Conservation (phyloP, 805 yeast genomes). For the Candida nitratophila region DNA sequence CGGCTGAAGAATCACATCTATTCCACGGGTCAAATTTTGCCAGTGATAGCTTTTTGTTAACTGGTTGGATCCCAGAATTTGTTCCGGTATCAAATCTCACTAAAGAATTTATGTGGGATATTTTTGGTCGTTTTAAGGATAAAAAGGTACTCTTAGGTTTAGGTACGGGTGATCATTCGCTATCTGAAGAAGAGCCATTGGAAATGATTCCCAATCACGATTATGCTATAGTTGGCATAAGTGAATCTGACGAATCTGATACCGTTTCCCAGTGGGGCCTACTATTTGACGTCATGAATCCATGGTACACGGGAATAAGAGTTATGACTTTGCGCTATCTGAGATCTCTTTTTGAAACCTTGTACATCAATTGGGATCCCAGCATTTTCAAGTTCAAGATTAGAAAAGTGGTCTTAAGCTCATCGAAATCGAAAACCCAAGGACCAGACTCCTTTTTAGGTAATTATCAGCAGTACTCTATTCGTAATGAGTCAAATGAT, state of each 20-base stretch:
- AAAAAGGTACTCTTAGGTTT: slow-evolving; percentile 47
- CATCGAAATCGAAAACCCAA: slow-evolving; percentile 1
- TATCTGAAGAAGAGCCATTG: too few relatives aligned
- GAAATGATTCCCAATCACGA: slow-evolving; percentile 78
- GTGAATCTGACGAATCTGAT: slow-evolving; percentile 6
- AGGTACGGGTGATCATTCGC: slow-evolving; percentile 65
- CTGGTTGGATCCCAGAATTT: slow-evolving; percentile 73
- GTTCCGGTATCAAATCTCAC: slow-evolving; percentile 27
- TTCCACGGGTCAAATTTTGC: slow-evolving; percentile 73
- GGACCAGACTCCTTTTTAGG: too few relatives aligned
- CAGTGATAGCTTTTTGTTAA: slow-evolving; percentile 53
- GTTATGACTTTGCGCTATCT: too few relatives aligned
- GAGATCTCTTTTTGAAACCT: slow-evolving; percentile 31
- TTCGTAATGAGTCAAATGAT: slow-evolving; percentile 26
- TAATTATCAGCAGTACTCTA: slow-evolving; percentile 36
- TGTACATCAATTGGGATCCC: slow-evolving; percentile 68
- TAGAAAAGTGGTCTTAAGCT: slow-evolving; percentile 17
- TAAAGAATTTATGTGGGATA: slow-evolving; percentile 20
- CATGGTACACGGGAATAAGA: too few relatives aligned
- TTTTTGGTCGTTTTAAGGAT: slow-evolving; percentile 23
- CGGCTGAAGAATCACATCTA: slow-evolving; percentile 37
- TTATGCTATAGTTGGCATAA: slow-evolving; percentile 48
- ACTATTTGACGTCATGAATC: slow-evolving; percentile 34
- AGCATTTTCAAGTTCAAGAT: slow-evolving; percentile 11
- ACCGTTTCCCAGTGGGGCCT: slow-evolving; percentile 8